phyloP scores from a whole-genome alignment of 2,329 filamentous ascomycete species.

The Colletotrichum acutatum region DNA sequence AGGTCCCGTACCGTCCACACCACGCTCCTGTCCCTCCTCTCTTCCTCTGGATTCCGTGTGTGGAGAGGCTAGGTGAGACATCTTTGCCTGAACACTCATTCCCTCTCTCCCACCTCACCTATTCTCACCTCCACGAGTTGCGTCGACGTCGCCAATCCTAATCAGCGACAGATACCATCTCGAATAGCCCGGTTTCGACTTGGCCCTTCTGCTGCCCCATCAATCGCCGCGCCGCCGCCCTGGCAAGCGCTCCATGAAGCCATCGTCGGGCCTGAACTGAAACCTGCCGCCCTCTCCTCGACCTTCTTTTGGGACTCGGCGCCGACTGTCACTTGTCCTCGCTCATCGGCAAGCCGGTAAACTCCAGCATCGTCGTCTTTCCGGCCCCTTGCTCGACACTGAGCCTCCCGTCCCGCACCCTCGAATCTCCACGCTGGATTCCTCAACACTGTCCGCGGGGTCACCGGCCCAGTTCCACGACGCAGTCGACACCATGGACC shows the following conservation, averaged over 20 bases:
- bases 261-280: slow-evolving; percentile 32
- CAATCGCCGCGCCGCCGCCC: slow-evolving; percentile 10
- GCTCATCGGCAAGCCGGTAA: not conserved
- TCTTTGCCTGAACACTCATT: slow-evolving; percentile 30
- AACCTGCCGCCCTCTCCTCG: slow-evolving; percentile 30
- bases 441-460: slow-evolving; percentile 58
- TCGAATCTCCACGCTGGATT: slow-evolving; percentile 60
- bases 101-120: slow-evolving; percentile 14
- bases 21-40: slow-evolving; percentile 25
- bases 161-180: not conserved
- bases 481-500: slow-evolving; percentile 64
- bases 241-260: slow-evolving; percentile 32
- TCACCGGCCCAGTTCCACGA: slow-evolving; percentile 64
- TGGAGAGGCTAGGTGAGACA: slow-evolving; percentile 35
- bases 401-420: slow-evolving; percentile 32
- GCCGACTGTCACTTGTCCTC: slow-evolving; percentile 20
- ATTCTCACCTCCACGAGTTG: slow-evolving; percentile 17
- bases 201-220: slow-evolving; percentile 9
- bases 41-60: slow-evolving; percentile 16
- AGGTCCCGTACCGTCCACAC: not conserved
- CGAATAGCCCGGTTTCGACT: slow-evolving; percentile 11
- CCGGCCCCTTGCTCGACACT: slow-evolving; percentile 36
- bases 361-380: slow-evolving; percentile 24
- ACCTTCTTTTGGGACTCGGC: not conserved
- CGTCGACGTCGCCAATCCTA: slow-evolving; percentile 22